These are phyloP conservation scores for Flueggea neowawraea DNA, from an alignment of 441 rosid genomes.

Conservation along the genomic window DNA sequence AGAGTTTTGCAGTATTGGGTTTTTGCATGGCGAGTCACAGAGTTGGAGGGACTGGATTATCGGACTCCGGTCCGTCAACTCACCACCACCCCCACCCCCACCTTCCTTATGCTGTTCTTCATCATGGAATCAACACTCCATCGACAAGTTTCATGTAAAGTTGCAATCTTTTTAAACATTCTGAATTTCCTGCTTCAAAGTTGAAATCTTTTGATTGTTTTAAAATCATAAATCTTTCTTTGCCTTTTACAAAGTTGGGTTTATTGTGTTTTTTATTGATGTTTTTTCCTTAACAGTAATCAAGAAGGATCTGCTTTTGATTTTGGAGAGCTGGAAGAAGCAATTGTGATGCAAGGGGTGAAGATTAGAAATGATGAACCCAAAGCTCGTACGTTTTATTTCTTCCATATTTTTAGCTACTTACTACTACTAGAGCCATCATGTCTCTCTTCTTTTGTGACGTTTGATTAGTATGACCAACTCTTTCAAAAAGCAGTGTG, in stretches of 20 bases:
- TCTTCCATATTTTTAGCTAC: neutral
- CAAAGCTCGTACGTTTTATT: conserved; percentile 34
- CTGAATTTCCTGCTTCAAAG: neutral
- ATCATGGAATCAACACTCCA: conserved; percentile 57
- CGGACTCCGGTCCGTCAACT: conserved; percentile 62
- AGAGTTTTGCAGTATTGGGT: conserved; percentile 23
- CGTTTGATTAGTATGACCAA: conserved; percentile 59
- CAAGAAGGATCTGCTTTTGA: conserved; percentile 86
- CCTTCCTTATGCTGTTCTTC: conserved; percentile 61
- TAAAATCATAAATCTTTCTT: neutral
- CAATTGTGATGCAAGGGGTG: conserved; percentile 86
- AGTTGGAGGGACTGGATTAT: conserved; percentile 68
- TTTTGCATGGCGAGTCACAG: conserved; percentile 78
- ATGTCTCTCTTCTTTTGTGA: conserved; percentile 36
- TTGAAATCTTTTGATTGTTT: neutral
- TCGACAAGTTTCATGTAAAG: conserved; percentile 46
- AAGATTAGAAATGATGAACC: conserved; percentile 81
- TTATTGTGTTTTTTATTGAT: conserved; percentile 5
- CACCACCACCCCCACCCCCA: conserved; percentile 37
- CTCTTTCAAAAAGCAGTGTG: conserved; percentile 14
- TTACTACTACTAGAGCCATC: conserved; percentile 35
- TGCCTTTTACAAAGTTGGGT: conserved; percentile 12
- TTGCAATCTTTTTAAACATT: neutral
- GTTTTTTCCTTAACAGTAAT: conserved; percentile 37
- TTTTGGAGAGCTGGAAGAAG: conserved; percentile 97